Base-by-base conservation (phyloP, 2,329 filamentous ascomycete genomes). In the Monilinia aucupariae region DNA sequence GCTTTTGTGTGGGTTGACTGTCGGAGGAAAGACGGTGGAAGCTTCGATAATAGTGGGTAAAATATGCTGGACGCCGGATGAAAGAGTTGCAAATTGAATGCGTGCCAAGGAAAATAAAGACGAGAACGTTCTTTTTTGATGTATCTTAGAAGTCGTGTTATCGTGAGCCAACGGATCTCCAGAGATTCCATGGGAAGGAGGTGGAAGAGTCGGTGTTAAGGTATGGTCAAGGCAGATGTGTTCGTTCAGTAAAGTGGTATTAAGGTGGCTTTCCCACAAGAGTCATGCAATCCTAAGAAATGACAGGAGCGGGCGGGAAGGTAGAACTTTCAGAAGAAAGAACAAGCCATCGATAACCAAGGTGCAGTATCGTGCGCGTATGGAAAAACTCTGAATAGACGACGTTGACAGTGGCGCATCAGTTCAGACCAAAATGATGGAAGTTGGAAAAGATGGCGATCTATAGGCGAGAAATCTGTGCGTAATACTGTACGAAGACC, bases 221-320 rank as follows among this genome's bases (percentile, higher is more conserved):
- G 20, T 45, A 7, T 13, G 12, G 3, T 13, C 4, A 45, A 45
- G 20, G 41, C n/a, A 45, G 41, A n/a, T 22, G 9, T 45, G 20
- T 45, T 45, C 41, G 9, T 45, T 45, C 41, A 45, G 41, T 45
- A 45, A 45, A 45, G 43, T 47, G 43, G 50, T 52, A 43, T 15
- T 30, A 55, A 59, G n/a, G n/a, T 48, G 43, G 20, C 13, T 9
- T 61, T 62, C 41, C 59, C 59, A 62, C 59, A 62, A 56, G 51
- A 62, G 41, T 61, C 37, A 43, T 47, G 59, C 59, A 61, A 53
- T 53, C 49, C 49, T 41, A 61, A 43, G 37, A 58, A 50, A 50
- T 27, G 37, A 48, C 39, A 49, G 41, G 32, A 27, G 30, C 41
- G n/a, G 39, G n/a, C 34, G 41, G 41, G 10, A 10, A 37, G 41